Evolutionary conservation across 2,329 filamentous ascomycete genomes (phyloP).

Genomic region (Paramyrothecium sp.): DNA sequence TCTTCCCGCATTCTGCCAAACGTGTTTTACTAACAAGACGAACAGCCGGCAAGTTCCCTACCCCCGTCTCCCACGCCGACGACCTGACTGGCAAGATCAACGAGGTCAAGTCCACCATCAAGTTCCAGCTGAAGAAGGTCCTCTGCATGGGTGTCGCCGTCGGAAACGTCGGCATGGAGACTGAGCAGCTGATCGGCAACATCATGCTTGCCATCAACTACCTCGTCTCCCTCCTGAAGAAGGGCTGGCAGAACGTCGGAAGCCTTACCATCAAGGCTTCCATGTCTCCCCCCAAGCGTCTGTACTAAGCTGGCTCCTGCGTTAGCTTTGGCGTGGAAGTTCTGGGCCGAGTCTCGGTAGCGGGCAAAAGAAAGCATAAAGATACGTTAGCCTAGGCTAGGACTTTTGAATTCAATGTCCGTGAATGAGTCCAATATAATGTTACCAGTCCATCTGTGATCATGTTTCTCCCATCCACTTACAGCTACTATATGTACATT

Average conservation of each 20-base stretch:
- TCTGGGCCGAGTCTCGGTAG: conserved; percentile 8
- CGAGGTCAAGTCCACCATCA: conserved; percentile 99
- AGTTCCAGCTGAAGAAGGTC: conserved; percentile 99
- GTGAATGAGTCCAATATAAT: too few relatives aligned
- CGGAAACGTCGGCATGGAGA: conserved; percentile 95
- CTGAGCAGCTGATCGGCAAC: conserved; percentile 96
- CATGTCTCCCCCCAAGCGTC: conserved; percentile 97
- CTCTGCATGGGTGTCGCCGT: conserved; percentile 99
- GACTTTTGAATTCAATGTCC: not conserved
- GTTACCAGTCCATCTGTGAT: too few relatives aligned
- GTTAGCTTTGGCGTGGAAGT: conserved; percentile 13
- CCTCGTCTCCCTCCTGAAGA: conserved; percentile 98
- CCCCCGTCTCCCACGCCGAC: conserved; percentile 94
- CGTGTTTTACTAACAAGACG: conserved; percentile 7
- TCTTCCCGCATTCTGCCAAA: conserved; percentile 1
- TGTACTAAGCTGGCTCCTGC: conserved; percentile 69
- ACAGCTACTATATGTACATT: too few relatives aligned
- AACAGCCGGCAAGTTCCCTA: conserved; percentile 97
- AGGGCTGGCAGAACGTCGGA: conserved; percentile 99
- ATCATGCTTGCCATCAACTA: conserved; percentile 99
- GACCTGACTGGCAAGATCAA: conserved; percentile 93
- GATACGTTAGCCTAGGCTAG: not conserved
- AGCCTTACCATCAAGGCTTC: conserved; percentile 99
- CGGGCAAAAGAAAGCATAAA: not conserved
- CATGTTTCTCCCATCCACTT: too few relatives aligned